Evolutionary conservation across 768 basidiomycete species (phyloP).

Genomic region (Lactarius quietus): DNA sequence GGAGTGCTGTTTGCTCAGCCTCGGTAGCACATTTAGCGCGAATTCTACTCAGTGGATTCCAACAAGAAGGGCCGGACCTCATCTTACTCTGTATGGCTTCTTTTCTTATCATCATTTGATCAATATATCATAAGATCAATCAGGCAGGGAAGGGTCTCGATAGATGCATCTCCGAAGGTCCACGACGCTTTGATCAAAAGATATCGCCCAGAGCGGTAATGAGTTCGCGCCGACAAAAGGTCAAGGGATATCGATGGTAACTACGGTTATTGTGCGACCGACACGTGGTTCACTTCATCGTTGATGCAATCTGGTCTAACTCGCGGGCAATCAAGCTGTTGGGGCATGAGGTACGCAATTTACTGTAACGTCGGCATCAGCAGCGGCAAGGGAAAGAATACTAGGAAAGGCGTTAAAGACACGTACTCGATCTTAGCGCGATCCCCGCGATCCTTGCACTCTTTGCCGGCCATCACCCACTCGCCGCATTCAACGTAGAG

Average conservation of each 20-base stretch:
- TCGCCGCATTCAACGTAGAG: slow-evolving; percentile 89
- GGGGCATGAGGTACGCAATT: slow-evolving; percentile 69
- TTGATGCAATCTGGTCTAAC: slow-evolving; percentile 57
- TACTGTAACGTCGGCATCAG: slow-evolving; percentile 40
- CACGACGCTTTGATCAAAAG: not conserved
- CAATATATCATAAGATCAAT: not conserved
- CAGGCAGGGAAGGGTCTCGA: not conserved
- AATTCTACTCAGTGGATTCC: not conserved
- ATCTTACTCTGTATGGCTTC: not conserved
- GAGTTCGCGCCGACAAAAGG: not conserved
- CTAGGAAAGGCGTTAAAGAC: not conserved
- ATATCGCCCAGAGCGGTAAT: not conserved
- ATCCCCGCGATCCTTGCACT: slow-evolving; percentile 88
- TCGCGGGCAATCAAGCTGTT: slow-evolving; percentile 80
- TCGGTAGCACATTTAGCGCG: not conserved
- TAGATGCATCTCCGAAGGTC: not conserved
- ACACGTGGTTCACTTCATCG: slow-evolving; percentile 55
- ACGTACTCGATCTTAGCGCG: slow-evolving; percentile 80
- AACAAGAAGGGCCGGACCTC: not conserved
- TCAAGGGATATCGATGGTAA: not conserved
- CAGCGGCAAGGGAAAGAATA: slow-evolving; percentile 13
- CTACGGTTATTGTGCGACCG: too few relatives aligned
- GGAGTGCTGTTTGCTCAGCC: not conserved
- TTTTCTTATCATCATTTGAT: not conserved
- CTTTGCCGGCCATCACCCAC: slow-evolving; percentile 82